Evolutionary conservation across 371 early-diverging fungal genomes (phyloP).

Genomic region (Mucor indicus): DNA sequence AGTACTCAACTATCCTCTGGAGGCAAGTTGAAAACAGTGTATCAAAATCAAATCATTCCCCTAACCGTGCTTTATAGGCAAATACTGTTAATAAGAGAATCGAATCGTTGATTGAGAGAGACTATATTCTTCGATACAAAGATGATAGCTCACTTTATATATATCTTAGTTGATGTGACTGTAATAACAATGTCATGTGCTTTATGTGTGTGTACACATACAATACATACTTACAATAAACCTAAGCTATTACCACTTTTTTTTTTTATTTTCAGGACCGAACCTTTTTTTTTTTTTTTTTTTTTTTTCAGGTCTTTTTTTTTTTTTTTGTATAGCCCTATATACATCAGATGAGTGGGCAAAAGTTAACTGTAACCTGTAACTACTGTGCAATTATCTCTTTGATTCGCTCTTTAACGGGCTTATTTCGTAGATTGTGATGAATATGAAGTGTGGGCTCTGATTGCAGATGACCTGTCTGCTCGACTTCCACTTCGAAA

Average conservation of each 20-base stretch:
- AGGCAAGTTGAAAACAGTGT: slow-evolving; percentile 52
- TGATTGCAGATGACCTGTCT: slow-evolving; percentile 66
- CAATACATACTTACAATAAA: too few species aligned
- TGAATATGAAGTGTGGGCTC: slow-evolving; percentile 76
- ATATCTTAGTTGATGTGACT: slow-evolving; percentile 23
- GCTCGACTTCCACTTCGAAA: slow-evolving; percentile 80
- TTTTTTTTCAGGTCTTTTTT: too few species aligned
- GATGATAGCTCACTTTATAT: slow-evolving; percentile 25
- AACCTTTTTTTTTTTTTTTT: too few species aligned
- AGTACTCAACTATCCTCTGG: slow-evolving; percentile 75
- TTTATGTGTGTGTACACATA: too few species aligned
- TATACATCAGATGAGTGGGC: slow-evolving; percentile 31
- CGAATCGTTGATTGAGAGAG: slow-evolving; percentile 89
- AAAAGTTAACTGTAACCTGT: slow-evolving; percentile 28
- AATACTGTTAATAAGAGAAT: slow-evolving; percentile 84
- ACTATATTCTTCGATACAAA: slow-evolving; percentile 82
- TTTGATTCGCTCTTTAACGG: too few species aligned
- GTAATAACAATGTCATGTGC: too few species aligned
- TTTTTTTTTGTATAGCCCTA: too few species aligned
- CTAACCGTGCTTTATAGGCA: slow-evolving; percentile 36
- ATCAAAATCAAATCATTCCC: too few species aligned
- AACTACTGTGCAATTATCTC: slow-evolving; percentile 1
- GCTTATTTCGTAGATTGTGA: slow-evolving; percentile 61
- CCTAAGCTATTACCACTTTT: too few species aligned
- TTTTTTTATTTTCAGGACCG: too few species aligned